Evolutionary conservation across 768 basidiomycete genomes (phyloP).

Genomic region (Tricholoma saponaceum): DNA sequence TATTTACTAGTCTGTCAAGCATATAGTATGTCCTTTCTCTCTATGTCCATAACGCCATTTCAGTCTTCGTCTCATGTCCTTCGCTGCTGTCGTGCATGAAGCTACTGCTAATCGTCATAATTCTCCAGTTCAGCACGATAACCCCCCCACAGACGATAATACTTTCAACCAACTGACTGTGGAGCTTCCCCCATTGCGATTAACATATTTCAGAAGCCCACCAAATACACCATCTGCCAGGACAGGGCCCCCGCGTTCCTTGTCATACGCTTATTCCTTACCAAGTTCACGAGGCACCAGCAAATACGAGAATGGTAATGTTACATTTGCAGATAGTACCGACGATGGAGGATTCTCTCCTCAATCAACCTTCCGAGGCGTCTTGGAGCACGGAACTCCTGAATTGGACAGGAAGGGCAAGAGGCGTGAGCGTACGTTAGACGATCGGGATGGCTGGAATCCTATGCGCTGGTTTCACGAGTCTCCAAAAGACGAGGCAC

Average conservation of each 20-base stretch:
- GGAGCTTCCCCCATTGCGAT: conserved; percentile 10
- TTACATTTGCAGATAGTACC: conserved; percentile 19
- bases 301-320: conserved; percentile 21
- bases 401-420: conserved; percentile 55
- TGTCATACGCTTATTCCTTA: conserved; percentile 60
- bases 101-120: conserved; percentile 1
- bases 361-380: conserved; percentile 55
- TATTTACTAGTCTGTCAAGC: too few relatives aligned
- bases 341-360: conserved; percentile 17
- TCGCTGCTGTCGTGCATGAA: conserved; percentile 20
- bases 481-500: conserved; percentile 44
- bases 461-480: conserved; percentile 53
- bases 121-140: background rate
- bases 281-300: conserved; percentile 30
- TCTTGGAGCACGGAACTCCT: conserved; percentile 44
- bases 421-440: conserved; percentile 42
- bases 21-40: background rate
- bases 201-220: conserved; percentile 24
- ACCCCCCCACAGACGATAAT: background rate
- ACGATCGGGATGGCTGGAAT: conserved; percentile 44
- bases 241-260: conserved; percentile 71
- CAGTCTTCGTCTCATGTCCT: conserved; percentile 20
- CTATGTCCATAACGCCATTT: background rate
- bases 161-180: background rate
- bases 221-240: conserved; percentile 55